phyloP scores from a whole-genome alignment of 129 eudicot genomes.

The Flaveria sonorensis region DNA sequence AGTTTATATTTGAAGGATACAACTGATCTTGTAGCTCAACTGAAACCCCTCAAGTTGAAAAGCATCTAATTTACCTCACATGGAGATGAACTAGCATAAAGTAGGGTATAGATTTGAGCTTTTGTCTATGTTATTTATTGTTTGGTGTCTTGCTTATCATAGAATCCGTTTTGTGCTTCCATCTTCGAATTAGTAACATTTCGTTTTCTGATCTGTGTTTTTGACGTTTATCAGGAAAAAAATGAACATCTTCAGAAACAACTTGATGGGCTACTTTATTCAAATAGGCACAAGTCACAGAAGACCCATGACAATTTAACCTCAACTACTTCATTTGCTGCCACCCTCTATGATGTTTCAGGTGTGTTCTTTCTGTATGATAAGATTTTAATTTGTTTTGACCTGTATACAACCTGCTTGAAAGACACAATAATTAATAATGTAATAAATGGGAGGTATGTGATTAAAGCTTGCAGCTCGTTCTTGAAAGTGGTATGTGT shows the following conservation, averaged over 20 bases:
- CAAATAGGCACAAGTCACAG: slow-evolving; percentile 47
- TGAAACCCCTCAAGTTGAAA: not conserved
- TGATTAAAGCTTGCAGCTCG: not conserved
- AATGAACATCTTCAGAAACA: slow-evolving; percentile 51
- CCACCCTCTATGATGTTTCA: slow-evolving; percentile 39
- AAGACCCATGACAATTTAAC: slow-evolving; percentile 39
- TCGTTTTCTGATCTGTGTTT: slow-evolving; percentile 13
- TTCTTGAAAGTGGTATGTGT: not conserved
- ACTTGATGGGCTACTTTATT: slow-evolving; percentile 45
- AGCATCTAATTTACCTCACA: not conserved
- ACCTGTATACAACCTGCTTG: not conserved
- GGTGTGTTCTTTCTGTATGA: slow-evolving; percentile 36
- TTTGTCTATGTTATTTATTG: not conserved
- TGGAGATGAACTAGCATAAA: not conserved
- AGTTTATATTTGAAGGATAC: not conserved
- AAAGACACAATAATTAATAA: not conserved
- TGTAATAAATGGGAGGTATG: too few relatives aligned
- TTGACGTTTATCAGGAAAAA: slow-evolving; percentile 51
- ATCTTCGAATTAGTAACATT: not conserved
- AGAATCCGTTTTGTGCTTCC: not conserved
- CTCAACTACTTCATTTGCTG: slow-evolving; percentile 38
- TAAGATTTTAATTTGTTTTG: not conserved
- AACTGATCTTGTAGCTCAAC: not conserved
- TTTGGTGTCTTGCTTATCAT: not conserved
- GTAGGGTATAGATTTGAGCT: not conserved